Percentiles rank a stretch among this genome's conserved stretches.
These are phyloP conservation scores for Tremella yokohamensis DNA, from an alignment of 768 basidiomycete genomes.

Conservation along the genomic window DNA sequence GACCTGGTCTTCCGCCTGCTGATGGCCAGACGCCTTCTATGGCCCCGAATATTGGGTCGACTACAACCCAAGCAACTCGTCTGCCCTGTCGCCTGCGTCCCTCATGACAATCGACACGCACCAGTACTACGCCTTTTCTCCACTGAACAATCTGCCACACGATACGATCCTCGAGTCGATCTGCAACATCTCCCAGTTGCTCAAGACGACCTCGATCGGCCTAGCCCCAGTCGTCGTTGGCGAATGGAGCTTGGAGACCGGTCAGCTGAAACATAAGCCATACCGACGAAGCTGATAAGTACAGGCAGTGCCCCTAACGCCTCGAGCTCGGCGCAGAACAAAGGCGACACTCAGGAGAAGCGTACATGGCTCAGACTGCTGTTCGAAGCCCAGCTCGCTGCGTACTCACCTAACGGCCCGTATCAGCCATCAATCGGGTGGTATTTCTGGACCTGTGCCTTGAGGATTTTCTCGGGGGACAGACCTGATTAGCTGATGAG, in stretches of 20 bases:
- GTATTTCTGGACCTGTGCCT: conserved; percentile 50
- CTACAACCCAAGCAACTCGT: conserved; percentile 31
- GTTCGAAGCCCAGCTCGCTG: conserved; percentile 48
- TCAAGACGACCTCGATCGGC: conserved; percentile 21
- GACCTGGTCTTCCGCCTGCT: background rate
- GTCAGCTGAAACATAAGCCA: conserved; percentile 10
- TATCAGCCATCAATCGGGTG: conserved; percentile 40
- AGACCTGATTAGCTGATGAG: conserved; percentile 1
- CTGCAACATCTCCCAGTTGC: conserved; percentile 39
- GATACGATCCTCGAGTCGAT: conserved; percentile 42
- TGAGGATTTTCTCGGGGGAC: background rate
- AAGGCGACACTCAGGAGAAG: conserved; percentile 27
- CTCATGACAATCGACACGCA: conserved; percentile 41
- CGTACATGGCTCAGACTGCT: conserved; percentile 48
- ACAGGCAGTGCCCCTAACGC: conserved; percentile 23
- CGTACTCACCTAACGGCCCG: conserved; percentile 35
- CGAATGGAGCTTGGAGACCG: conserved; percentile 50
- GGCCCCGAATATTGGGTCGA: conserved; percentile 46
- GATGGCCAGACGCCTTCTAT: conserved; percentile 41
- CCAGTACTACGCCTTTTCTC: conserved; percentile 49
- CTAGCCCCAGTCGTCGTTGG: conserved; percentile 35
- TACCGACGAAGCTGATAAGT: background rate
- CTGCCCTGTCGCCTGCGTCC: conserved; percentile 10
- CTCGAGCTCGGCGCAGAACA: conserved; percentile 22
- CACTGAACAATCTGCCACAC: conserved; percentile 41